Evolutionary conservation across 352 stramenopile genomes (phyloP), one percentile per base, ranked within the genome.

Genomic region (Phytophthora sansomeana): DNA sequence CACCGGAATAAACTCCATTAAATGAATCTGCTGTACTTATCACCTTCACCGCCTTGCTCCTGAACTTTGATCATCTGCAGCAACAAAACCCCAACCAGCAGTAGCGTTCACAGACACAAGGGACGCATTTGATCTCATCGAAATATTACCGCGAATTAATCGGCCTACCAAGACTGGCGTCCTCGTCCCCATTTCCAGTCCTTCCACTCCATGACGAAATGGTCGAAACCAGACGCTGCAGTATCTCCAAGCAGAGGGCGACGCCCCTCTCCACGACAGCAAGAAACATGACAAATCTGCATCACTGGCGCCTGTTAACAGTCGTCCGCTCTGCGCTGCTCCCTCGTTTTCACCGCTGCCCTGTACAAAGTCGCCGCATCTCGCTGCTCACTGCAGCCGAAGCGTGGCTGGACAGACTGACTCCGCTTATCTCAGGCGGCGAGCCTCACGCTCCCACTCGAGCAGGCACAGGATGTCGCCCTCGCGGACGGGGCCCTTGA

Each of bases 401-500:
- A 72, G 51, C 54, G 55, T 58, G 55, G 42, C 46, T 75, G 54
- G 55, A 55, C 49, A 72, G 56, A 67, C 43, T 51, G 39, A 49
- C 56, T 59, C 38, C 69, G 71, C 67, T 95, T 99, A 99, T 91
- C 98, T 90, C 69, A 99, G 88, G 72, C 98, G 95, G 63, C 97
- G 92, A 55, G 98, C 98, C 84, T 99, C 98, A 82, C 98, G 95
- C 89, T 99, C 98, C 97, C 97, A 99, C 83, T 99, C 98, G 55
- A 99, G 83, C 69, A 99, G 88, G 89, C 93, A 99, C 50, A 99
- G 80, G 77, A 99, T 99, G 85, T 99, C 98, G 63, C 97, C 97
- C 81, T 99, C 96, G 71, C 96, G 92, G 55, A 99, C 97, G 52
- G 97, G 97, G 80, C 97, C 98, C 92, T 99, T 99, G 72, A 99